Percentiles rank a stretch among this genome's conserved stretches.
Evolutionary conservation across 495 filamentous ascomycete species (phyloP).

Genomic region (Aspergillus taichungensis): DNA sequence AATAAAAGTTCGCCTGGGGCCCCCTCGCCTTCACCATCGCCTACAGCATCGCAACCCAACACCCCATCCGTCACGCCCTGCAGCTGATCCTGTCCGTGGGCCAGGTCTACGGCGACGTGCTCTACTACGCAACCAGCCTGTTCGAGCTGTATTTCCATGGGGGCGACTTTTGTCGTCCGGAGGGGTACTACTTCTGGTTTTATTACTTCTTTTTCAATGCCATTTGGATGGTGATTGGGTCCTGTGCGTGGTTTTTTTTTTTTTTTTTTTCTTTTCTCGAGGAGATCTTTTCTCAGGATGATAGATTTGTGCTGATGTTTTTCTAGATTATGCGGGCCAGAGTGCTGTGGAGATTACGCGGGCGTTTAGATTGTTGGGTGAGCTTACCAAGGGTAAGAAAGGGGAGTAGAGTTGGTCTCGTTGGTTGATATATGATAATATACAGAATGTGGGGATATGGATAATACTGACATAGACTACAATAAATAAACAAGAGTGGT

Average conservation of each 20-base stretch:
- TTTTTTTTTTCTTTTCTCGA: background rate
- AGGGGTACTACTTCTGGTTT: constrained; percentile 4
- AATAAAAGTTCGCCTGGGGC: constrained; percentile 43
- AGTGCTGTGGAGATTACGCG: background rate
- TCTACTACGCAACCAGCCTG: constrained; percentile 70
- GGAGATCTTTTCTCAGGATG: too few species aligned
- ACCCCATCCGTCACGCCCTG: constrained; percentile 52
- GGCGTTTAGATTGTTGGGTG: background rate
- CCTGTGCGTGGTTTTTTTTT: constrained; percentile 1
- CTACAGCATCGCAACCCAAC: constrained; percentile 41
- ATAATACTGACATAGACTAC: too few species aligned
- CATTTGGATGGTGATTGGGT: constrained; percentile 3
- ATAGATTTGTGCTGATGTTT: background rate
- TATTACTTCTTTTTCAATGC: constrained; percentile 5
- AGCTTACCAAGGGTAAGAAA: too few species aligned
- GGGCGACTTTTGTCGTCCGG: constrained; percentile 53
- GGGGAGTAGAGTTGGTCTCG: too few species aligned
- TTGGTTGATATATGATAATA: too few species aligned
- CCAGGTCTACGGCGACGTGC: constrained; percentile 69
- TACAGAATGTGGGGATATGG: too few species aligned
- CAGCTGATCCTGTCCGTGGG: constrained; percentile 58
- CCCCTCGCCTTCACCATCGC: constrained; percentile 60
- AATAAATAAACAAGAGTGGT: too few species aligned
- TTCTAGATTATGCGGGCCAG: background rate
- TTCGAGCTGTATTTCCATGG: constrained; percentile 48